These are phyloP conservation scores for Pisolithus thermaeus DNA, from an alignment of 1,284 basidiomycete genomes.

Conservation along the genomic window DNA sequence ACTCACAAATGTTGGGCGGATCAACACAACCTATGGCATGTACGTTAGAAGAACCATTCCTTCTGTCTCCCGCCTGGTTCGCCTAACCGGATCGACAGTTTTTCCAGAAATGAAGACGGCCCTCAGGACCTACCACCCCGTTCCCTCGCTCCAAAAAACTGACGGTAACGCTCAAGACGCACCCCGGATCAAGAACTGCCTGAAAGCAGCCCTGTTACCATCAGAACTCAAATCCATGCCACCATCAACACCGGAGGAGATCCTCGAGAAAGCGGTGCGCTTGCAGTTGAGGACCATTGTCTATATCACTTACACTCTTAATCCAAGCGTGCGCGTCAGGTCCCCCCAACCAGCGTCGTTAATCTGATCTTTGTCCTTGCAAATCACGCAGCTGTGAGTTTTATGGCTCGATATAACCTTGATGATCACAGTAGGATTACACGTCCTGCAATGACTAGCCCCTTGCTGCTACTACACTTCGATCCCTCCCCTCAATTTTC, in stretches of 20 bases:
- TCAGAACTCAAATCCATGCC: conserved; percentile 62
- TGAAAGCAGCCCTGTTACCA: conserved; percentile 72
- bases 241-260: conserved; percentile 66
- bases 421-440: conserved; percentile 38
- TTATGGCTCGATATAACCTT: conserved; percentile 58
- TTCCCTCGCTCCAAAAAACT: conserved; percentile 62
- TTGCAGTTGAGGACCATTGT: background rate
- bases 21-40: conserved; percentile 94
- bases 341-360: conserved; percentile 74
- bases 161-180: conserved; percentile 66
- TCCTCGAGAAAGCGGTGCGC: conserved; percentile 58
- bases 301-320: conserved; percentile 7
- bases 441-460: conserved; percentile 37
- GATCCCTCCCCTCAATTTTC: conserved; percentile 68
- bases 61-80: conserved; percentile 11
- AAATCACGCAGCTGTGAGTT: conserved; percentile 58
- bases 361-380: conserved; percentile 76
- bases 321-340: conserved; percentile 46
- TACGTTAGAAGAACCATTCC: conserved; percentile 28
- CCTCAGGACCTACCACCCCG: conserved; percentile 65
- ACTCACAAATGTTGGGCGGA: conserved; percentile 86
- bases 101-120: conserved; percentile 68
- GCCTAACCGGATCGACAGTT: conserved; percentile 30
- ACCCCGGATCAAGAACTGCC: conserved; percentile 65
- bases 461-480: conserved; percentile 66